Evolutionary conservation across 2,329 filamentous ascomycete genomes (phyloP), one percentile per base, ranked within the genome.

Genomic region (Microdochium trichocladiopsis): DNA sequence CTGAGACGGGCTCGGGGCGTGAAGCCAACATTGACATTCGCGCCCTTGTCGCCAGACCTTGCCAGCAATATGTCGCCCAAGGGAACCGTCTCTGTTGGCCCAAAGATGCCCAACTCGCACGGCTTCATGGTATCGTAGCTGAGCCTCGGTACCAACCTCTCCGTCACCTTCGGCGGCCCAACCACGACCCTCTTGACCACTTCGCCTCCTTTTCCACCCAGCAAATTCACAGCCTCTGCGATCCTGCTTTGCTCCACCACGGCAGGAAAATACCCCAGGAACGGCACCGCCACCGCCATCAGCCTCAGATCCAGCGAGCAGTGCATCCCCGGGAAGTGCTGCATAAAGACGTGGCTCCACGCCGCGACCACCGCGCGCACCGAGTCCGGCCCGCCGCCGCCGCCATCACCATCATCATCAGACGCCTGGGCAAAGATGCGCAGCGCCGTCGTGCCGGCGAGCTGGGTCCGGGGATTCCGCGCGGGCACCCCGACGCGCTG

Each of bases 241-340:
- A 67, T 57, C 16, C 54, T 52, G 33, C 50, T 28, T 31, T 66
- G 64, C 2, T 53, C 36, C 14, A 63, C 55, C 5, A 73, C 49
- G 2, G 67, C 69, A 1, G 71, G 71, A 50, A 72, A 75, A 55
- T 67, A 75, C 2, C 66, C 70, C 2, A 73, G 62, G 55, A 69
- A 74, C 0, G 72, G 66, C 14, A 62, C 54, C 0, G 72, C 71
- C 2, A 69, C 47, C 9, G 36, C 36, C 10, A 70, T 69, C 0
- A 68, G 68, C 9, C 74, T 66, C 25, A 61, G 61, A 51, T 78
- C 74, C 5, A 74, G 58, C 3, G 72, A 69, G 36, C 65, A 63
- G 55, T 73, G 70, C 55, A 74, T 67, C 1, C 75, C 73, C 21
- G 65, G 64, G 48, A 73, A 77, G 57, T 76, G 73, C 52, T 71